Evolutionary conservation across 1,284 basidiomycete species (phyloP).

Genomic region (Cutaneotrichosporon sp.): DNA sequence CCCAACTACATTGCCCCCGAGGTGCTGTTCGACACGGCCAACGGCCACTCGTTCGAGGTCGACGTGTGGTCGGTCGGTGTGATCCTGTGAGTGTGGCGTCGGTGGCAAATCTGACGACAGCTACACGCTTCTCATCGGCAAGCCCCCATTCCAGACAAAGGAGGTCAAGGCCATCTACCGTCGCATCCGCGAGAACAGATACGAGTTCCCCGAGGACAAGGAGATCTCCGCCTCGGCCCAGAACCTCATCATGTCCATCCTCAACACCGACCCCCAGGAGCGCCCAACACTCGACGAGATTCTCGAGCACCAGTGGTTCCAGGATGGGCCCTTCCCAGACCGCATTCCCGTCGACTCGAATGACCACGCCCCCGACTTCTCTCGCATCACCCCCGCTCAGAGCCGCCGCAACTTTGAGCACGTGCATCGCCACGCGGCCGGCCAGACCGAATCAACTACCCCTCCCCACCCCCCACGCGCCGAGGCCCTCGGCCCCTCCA

Average conservation of each 20-base stretch:
- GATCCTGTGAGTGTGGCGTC: constrained; percentile 63
- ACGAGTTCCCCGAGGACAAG: constrained; percentile 83
- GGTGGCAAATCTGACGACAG: constrained; percentile 28
- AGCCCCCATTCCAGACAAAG: constrained; percentile 96
- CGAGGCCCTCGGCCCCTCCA: constrained; percentile 48
- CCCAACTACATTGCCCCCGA: constrained; percentile 99
- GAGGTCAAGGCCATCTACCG: constrained; percentile 95
- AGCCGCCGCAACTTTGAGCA: constrained; percentile 69
- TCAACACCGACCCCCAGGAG: constrained; percentile 75
- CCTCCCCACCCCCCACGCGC: constrained; percentile 16
- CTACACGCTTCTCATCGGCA: constrained; percentile 90
- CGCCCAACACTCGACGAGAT: constrained; percentile 85
- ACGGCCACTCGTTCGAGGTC: constrained; percentile 97
- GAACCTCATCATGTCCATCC: constrained; percentile 78
- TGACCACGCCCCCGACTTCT: constrained; percentile 72
- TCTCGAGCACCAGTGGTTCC: constrained; percentile 83
- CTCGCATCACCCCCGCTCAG: constrained; percentile 63
- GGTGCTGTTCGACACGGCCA: constrained; percentile 91
- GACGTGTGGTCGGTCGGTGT: constrained; percentile 98
- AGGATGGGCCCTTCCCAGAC: constrained; percentile 73
- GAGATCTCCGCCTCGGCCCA: constrained; percentile 71
- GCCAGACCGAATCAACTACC: constrained; percentile 28
- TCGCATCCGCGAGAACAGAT: constrained; percentile 92
- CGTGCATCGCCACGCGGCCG: constrained; percentile 44
- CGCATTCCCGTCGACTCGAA: constrained; percentile 78